A percentile compares a stretch with the other conserved stretches of the same genome.
These are phyloP conservation scores for Sporothrix humicola DNA, from an alignment of 2,329 filamentous ascomycete species.

Conservation along the genomic window DNA sequence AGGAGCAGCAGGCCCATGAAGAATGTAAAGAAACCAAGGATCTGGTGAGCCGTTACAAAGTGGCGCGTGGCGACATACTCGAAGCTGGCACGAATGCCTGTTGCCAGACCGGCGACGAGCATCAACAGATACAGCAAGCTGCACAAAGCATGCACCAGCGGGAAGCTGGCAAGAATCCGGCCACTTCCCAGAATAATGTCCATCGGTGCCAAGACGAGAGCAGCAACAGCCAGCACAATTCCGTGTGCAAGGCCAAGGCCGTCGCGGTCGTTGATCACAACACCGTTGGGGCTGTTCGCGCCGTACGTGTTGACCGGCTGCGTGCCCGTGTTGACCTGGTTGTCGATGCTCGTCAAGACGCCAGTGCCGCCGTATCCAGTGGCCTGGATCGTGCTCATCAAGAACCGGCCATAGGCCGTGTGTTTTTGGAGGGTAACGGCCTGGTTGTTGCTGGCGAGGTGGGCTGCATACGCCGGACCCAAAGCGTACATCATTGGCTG, in stretches of 20 bases:
- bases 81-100: constrained; percentile 38
- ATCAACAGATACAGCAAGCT: constrained; percentile 37
- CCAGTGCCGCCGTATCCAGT: constrained; percentile 36
- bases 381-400: constrained; percentile 37
- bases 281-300: constrained; percentile 22
- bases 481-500: constrained; percentile 41
- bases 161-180: constrained; percentile 32
- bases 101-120: constrained; percentile 40
- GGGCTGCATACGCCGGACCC: constrained; percentile 35
- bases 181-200: constrained; percentile 39
- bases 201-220: constrained; percentile 40
- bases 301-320: constrained; percentile 20
- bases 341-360: constrained; percentile 29
- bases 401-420: constrained; percentile 39
- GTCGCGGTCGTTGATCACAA: constrained; percentile 32
- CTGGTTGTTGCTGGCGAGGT: constrained; percentile 36
- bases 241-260: constrained; percentile 40
- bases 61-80: constrained; percentile 39
- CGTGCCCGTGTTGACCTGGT: constrained; percentile 28
- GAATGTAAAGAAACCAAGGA: constrained; percentile 40
- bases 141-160: constrained; percentile 37
- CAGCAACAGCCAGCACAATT: constrained; percentile 38
- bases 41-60: constrained; percentile 40
- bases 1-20: constrained; percentile 38
- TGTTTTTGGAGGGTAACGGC: constrained; percentile 39